phyloP scores from a whole-genome alignment of 768 basidiomycete genomes.

The Chalciporus pseudorubinellus region DNA sequence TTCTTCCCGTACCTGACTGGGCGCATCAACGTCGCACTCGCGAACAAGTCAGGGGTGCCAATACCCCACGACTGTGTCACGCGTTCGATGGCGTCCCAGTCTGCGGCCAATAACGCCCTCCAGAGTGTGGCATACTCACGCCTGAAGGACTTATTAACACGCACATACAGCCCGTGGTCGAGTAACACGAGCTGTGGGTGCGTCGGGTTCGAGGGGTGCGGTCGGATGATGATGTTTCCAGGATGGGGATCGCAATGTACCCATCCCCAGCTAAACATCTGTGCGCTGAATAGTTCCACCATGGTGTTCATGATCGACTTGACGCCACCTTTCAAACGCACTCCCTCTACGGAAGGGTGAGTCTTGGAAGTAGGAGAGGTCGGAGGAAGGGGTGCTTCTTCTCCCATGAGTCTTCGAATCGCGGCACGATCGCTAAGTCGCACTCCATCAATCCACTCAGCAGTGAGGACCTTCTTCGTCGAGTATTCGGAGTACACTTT shows the following conservation, averaged over 20 bases:
- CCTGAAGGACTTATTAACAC: constrained; percentile 62
- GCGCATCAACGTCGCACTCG: constrained; percentile 68
- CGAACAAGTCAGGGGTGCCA: constrained; percentile 67
- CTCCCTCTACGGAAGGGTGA: constrained; percentile 13
- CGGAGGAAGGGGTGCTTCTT: constrained; percentile 19
- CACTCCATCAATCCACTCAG: constrained; percentile 83
- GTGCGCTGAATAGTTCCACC: constrained; percentile 84
- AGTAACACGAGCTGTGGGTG: constrained; percentile 73
- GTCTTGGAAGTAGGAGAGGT: not conserved
- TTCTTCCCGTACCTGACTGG: constrained; percentile 44
- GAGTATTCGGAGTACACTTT: constrained; percentile 68
- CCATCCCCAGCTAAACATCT: constrained; percentile 91
- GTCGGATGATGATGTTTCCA: constrained; percentile 75
- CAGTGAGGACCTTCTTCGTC: constrained; percentile 75
- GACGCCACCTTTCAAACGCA: constrained; percentile 57
- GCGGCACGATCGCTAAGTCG: constrained; percentile 64
- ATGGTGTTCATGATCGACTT: constrained; percentile 77
- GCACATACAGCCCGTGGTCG: constrained; percentile 90
- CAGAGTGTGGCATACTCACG: constrained; percentile 77
- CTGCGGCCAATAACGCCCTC: constrained; percentile 59
- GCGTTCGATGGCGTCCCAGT: constrained; percentile 49
- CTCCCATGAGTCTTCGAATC: constrained; percentile 60
- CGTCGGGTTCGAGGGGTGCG: constrained; percentile 25
- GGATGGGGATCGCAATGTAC: constrained; percentile 80
- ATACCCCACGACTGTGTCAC: constrained; percentile 66